phyloP scores from a whole-genome alignment of 1,284 basidiomycete genomes.

The Heterobasidion annosum region DNA sequence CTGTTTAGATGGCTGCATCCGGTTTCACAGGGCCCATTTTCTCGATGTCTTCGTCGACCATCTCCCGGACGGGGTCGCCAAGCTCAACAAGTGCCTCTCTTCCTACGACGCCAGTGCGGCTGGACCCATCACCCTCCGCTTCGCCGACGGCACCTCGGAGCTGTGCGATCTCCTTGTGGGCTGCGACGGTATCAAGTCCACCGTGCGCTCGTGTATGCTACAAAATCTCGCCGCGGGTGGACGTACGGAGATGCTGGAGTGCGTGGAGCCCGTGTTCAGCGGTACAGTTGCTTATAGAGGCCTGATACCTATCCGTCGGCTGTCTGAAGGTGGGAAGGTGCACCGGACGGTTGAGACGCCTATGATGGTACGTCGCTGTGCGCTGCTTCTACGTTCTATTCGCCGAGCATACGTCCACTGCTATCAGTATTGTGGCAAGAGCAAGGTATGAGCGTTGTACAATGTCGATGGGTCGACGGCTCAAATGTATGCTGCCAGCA shows the following conservation, averaged over 20 bases:
- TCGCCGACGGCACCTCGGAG: constrained; percentile 26
- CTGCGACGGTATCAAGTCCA: constrained; percentile 43
- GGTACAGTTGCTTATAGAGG: constrained; percentile 26
- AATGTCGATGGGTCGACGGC: neutral
- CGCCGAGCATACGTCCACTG: no score
- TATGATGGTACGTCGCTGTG: constrained; percentile 18
- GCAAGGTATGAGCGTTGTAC: constrained; percentile 13
- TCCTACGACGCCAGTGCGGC: constrained; percentile 15
- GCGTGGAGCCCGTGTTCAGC: constrained; percentile 25
- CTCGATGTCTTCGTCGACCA: constrained; percentile 29
- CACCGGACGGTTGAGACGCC: constrained; percentile 19
- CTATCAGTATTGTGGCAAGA: constrained; percentile 21
- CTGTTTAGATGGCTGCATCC: constrained; percentile 21
- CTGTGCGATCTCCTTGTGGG: constrained; percentile 38
- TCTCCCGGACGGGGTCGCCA: constrained; percentile 25
- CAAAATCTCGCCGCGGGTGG: constrained; percentile 10
- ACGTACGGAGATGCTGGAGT: constrained; percentile 8
- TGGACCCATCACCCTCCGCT: constrained; percentile 12
- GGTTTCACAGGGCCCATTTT: constrained; percentile 33
- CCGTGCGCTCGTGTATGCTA: constrained; percentile 30
- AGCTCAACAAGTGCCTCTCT: constrained; percentile 27
- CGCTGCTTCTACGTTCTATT: neutral
- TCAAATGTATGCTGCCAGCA: constrained; percentile 15
- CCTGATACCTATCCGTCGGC: constrained; percentile 21
- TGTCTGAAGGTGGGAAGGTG: constrained; percentile 5